Conservation (phyloP, 805 yeast genomes). For the Metschnikowia cerradonensis region DNA sequence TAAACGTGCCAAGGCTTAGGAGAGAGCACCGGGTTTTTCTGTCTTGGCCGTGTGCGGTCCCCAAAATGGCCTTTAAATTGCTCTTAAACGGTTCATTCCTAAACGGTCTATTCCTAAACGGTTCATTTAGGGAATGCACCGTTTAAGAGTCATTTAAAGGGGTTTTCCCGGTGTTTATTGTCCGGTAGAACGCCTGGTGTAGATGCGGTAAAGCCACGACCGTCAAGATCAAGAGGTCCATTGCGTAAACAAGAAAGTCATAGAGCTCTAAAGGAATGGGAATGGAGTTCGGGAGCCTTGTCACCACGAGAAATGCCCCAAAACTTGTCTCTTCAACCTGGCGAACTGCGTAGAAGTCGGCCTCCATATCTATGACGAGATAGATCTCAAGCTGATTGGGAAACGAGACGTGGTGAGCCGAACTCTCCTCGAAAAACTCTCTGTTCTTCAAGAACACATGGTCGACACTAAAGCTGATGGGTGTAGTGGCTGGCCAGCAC, state of each 20-base stretch:
- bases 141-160: no score
- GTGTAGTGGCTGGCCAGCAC: slow-evolving; percentile 21
- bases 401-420: neutral
- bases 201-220: slow-evolving; percentile 6
- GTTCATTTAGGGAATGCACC: no score
- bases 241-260: slow-evolving; percentile 12
- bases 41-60: neutral
- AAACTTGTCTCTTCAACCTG: slow-evolving; percentile 5
- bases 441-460: slow-evolving; percentile 11
- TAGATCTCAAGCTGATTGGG: slow-evolving; percentile 13
- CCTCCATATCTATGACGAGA: slow-evolving; percentile 12
- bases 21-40: neutral
- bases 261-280: slow-evolving; percentile 20
- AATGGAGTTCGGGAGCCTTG: slow-evolving; percentile 14
- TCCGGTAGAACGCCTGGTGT: neutral
- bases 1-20: neutral
- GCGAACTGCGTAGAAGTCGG: slow-evolving; percentile 15
- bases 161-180: no score
- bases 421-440: slow-evolving; percentile 1
- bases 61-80: no score
- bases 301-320: slow-evolving; percentile 7
- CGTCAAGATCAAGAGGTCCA: slow-evolving; percentile 13
- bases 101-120: no score
- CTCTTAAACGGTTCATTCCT: no score
- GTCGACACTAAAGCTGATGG: slow-evolving; percentile 10